Evolutionary conservation across 768 basidiomycete species (phyloP).

Genomic region (Coprinopsis cinerea): DNA sequence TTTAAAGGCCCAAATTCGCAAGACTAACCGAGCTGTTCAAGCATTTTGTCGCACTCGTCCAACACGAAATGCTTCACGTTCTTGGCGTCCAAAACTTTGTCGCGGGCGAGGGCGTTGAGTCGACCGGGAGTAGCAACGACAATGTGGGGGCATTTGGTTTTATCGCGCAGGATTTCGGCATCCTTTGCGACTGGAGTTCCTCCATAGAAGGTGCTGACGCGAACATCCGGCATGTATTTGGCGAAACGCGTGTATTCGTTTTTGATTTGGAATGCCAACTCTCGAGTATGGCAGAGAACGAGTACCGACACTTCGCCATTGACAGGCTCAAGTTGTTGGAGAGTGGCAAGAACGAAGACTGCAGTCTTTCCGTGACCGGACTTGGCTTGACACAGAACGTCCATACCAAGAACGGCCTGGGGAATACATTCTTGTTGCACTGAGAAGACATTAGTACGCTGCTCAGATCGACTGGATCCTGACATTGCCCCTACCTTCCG

Average conservation of each 20-base stretch:
- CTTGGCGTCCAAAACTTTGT: conserved; percentile 92
- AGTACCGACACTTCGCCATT: conserved; percentile 97
- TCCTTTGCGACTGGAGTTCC: conserved; percentile 94
- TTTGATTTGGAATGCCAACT: conserved; percentile 99
- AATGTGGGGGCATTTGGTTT: conserved; percentile 96
- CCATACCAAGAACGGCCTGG: conserved; percentile 98
- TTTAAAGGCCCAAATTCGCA: conserved; percentile 66
- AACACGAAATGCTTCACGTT: conserved; percentile 99
- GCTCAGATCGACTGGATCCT: not conserved
- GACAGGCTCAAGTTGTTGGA: conserved; percentile 97
- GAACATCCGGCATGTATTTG: conserved; percentile 99
- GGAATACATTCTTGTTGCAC: conserved; percentile 99
- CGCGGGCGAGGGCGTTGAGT: conserved; percentile 89
- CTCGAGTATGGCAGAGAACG: conserved; percentile 98
- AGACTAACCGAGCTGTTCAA: conserved; percentile 99
- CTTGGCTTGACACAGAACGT: conserved; percentile 98
- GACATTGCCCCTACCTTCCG: conserved; percentile 66
- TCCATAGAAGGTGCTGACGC: conserved; percentile 96
- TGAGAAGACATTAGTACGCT: conserved; percentile 24
- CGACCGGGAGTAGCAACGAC: conserved; percentile 98
- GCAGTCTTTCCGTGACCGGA: conserved; percentile 99
- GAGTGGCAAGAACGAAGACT: conserved; percentile 95
- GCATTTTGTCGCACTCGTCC: conserved; percentile 99
- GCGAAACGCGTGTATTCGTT: conserved; percentile 99
- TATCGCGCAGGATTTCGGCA: conserved; percentile 89